Percentiles rank a stretch among this genome's conserved stretches.
phyloP scores from a whole-genome alignment of 768 basidiomycete genomes.

The Hericium rajendrae region DNA sequence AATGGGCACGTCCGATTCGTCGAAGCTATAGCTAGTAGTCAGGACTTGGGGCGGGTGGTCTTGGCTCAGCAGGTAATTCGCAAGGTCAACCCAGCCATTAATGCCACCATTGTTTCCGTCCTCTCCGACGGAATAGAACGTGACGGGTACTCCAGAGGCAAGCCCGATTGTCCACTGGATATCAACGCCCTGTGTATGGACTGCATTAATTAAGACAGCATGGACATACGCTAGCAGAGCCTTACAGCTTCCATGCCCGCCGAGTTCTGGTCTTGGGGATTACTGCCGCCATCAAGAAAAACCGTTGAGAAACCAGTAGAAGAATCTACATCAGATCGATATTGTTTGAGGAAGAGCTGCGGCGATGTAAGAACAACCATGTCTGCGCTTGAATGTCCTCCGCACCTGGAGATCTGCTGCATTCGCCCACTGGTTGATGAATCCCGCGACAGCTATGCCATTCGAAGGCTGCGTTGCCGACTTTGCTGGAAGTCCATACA shows the following conservation, averaged over 20 bases:
- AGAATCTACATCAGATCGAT: constrained; percentile 9
- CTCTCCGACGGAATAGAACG: constrained; percentile 19
- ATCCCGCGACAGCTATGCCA: constrained; percentile 12
- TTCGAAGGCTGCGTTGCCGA: constrained; percentile 8
- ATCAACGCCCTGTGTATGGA: constrained; percentile 12
- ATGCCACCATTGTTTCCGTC: constrained; percentile 14
- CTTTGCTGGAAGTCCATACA: constrained; percentile 14
- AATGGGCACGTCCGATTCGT: constrained; percentile 2
- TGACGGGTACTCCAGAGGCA: constrained; percentile 15
- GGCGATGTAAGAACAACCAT: background rate
- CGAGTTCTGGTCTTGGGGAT: constrained; percentile 5
- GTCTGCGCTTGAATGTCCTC: background rate
- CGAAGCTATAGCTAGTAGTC: constrained; percentile 7
- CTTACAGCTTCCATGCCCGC: constrained; percentile 16
- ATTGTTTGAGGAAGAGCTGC: constrained; percentile 4
- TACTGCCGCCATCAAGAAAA: constrained; percentile 14
- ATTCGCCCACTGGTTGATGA: constrained; percentile 12
- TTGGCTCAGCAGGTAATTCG: constrained; percentile 8
- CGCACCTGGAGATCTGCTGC: constrained; percentile 8
- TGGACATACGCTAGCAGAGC: background rate
- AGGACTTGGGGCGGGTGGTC: constrained; percentile 7
- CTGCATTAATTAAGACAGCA: background rate
- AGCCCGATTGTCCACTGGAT: constrained; percentile 15
- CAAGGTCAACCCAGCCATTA: constrained; percentile 10
- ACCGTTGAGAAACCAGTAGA: constrained; percentile 8